These are phyloP conservation scores for Hypoxylon perforatum DNA, from an alignment of 495 filamentous ascomycete species.

Conservation along the genomic window DNA sequence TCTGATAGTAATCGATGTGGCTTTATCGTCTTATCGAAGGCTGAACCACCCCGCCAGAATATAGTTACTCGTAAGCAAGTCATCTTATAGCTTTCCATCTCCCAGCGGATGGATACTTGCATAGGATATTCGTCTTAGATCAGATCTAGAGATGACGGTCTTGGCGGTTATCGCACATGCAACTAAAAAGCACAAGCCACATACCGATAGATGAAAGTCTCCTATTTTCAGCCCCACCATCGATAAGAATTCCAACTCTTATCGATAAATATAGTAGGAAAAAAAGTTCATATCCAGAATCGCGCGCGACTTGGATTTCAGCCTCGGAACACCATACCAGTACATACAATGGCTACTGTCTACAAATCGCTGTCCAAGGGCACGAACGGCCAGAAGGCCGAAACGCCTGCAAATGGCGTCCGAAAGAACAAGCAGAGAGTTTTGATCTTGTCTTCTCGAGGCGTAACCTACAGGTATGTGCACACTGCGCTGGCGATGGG, in stretches of 20 bases:
- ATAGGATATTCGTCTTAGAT: conserved; percentile 14
- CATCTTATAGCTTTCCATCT: conserved; percentile 1
- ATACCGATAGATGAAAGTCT: conserved; percentile 2
- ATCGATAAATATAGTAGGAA: conserved; percentile 36
- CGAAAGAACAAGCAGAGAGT: conserved; percentile 78
- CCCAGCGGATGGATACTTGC: conserved; percentile 1
- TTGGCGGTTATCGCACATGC: conserved; percentile 14
- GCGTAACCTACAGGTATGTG: conserved; percentile 83
- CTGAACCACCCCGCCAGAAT: conserved; percentile 1
- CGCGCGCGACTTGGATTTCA: conserved; percentile 20
- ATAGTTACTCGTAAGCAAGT: neutral
- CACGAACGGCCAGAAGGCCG: conserved; percentile 60
- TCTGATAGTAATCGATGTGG: conserved; percentile 18
- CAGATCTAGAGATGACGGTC: conserved; percentile 9
- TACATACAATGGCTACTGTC: conserved; percentile 82
- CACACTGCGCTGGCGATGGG: neutral
- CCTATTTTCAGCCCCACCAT: conserved; percentile 18
- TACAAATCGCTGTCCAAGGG: conserved; percentile 91
- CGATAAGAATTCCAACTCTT: conserved; percentile 17
- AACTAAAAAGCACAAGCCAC: neutral
- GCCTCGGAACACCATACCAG: neutral
- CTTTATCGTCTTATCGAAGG: conserved; percentile 5
- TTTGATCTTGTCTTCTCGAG: conserved; percentile 87
- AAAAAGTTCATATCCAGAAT: conserved; percentile 41
- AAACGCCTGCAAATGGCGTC: conserved; percentile 50